Base-by-base conservation (phyloP, 2,329 filamentous ascomycete genomes). In the Colletotrichum filicis region DNA sequence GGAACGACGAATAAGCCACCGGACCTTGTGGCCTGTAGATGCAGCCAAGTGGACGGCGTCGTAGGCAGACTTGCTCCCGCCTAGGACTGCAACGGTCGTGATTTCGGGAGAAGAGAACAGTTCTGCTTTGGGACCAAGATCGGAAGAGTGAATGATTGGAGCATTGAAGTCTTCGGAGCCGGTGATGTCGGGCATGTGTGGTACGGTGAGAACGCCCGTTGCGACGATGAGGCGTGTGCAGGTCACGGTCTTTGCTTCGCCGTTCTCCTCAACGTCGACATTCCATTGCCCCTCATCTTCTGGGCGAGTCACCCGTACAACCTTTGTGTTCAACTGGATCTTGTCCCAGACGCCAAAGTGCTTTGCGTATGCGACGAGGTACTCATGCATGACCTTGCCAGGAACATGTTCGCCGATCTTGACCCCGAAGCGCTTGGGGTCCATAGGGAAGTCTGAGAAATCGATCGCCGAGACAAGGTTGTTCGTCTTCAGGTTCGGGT, bases 1-100 rank as follows among this genome's bases (percentile, higher is more conserved):
- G n/a, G 81, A 85, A n/a, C 85, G 82, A 57, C 90, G 85, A 68
- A 92, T 88, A 5, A 92, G 81, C 84, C 90, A 87, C 66, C 89
- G 85, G 9, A 91, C 90, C 65, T 86, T 81, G 53, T 87, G 84
- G 2, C 89, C 89, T 0, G 85, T 80, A 0, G 85, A 83, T 5
- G 88, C 89, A 65, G 88, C 89, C 2, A 87, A 84, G 76, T 92
- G 92, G 0, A 88, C 89, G 2, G 88, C 87, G 78, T 93, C 92
- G 84, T 87, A 92, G 2, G 88, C 89, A 1, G 88, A 91, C 77
- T 93, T 93, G 19, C 85, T 85, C 0, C 85, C 89, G 3, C 91
- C 92, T 4, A 93, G 83, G 2, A 93, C 85, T 0, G 88, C 85
- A 4, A 86, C 85, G 2, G 80, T 80, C 56, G 84, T 76, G 26